Evolutionary conservation across 768 basidiomycete genomes (phyloP), one percentile per base, ranked within the genome.

Genomic region (Tremella fuciformis): DNA sequence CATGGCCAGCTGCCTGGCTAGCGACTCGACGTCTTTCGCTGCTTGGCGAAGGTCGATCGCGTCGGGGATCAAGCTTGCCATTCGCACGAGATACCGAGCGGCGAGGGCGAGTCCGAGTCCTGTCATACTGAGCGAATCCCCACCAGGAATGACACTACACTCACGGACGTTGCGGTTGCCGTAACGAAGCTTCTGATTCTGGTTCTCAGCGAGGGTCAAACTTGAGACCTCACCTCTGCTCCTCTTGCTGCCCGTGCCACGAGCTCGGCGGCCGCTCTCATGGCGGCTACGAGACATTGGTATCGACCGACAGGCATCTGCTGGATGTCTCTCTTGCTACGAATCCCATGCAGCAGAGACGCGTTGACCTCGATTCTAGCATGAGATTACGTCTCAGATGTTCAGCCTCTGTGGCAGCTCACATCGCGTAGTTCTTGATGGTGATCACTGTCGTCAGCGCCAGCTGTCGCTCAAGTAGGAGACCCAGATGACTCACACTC

Each of bases 141-240:
- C 13, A 21, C 29, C 22, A 44, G 50, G 1, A 13, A 13, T 8
- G 38, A 39, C 42, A 16, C n/a, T 1, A 13, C 13, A 40, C 51
- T 59, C 21, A 59, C 57, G 57, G 22, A 47, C 50, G 42, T 53
- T 49, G 18, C 50, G 57, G 46, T 59, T 59, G 13, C 56, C 56
- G 26, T 37, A 57, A 11, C 39, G n/a, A 21, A 57, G 44, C 26
- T 57, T 57, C 16, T 48, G 26, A 39, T 29, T 22, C 25, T 57
- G 26, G n/a, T 16, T 26, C 13, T 53, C 49, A 50, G 48, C 56
- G 18, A 24, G 7, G 55, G 25, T 19, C 37, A 40, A 2, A 57
- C 18, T 15, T 47, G 29, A 16, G 25, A 34, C 25, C 51, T 25
- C 19, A 55, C 53, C 39, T 55, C 53, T 42, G 53, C 39, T 18